Base-by-base conservation (phyloP, 1,139 yeast genomes). In the Debaryomyces psychrophilus region DNA sequence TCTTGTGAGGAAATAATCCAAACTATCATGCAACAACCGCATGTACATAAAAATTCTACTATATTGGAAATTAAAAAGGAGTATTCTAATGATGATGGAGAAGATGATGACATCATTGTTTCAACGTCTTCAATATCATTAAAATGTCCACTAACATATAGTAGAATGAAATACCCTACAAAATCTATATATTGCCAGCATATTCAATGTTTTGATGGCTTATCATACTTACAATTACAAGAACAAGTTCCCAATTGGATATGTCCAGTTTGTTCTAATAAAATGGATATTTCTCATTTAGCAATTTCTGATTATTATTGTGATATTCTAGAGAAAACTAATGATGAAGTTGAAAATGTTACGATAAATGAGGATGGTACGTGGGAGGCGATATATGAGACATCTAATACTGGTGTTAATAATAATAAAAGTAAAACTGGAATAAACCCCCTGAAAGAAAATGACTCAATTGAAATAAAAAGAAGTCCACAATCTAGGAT, bases 141-240 rank as follows among this genome's bases (percentile, higher is more conserved):
- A 44, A 74, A 75, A 48, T 86, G 90, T 58, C 92, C 93, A 0
- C 66, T 85, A 11, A 78, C 88, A 1, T 82, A 77, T 53, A 71
- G 77, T n/a, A 69, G 83, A 50, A 81, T 87, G 76, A 69, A 70
- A 47, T 66, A 73, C 48, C 93, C 95, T 0, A 79, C 77, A 2
- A 79, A 81, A 54, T 79, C 88, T 2, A 66, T 73, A 0, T 70
- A 66, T 46, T 87, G 93, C 62, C 68, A 76, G 33, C 95, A 87
- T 60, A 63, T 83, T n/a, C 85, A 81, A 55, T 86, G 93, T 56
- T 86, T 86, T 63, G 95, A 87, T 64, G 85, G 83, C 0, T 60
- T 71, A 23, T 77, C 83, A 44, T 87, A 76, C 57, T 57, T 87
- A 11, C 75, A 78, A 48, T 70, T 84, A 26, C 93, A 86, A 57